Conservation (phyloP, 2,329 filamentous ascomycete genomes). For the Fusarium brachygibbosum region DNA sequence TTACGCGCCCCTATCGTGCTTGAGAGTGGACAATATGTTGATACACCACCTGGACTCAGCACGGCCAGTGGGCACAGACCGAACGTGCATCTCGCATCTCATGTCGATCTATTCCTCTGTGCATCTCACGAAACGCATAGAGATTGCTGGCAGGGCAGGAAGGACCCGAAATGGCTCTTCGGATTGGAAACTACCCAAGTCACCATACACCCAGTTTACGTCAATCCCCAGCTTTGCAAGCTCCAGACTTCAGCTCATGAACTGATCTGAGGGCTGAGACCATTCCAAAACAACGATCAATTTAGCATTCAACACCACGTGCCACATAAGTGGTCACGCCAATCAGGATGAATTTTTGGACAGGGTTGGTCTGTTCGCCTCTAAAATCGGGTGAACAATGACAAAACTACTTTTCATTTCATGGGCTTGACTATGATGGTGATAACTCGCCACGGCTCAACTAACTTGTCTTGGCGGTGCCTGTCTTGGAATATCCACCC, state of each 20-base stretch:
- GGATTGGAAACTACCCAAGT: slow-evolving; percentile 12
- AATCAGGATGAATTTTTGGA: slow-evolving; percentile 39
- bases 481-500: neutral
- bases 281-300: slow-evolving; percentile 44
- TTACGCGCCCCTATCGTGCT: neutral
- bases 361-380: slow-evolving; percentile 11
- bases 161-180: slow-evolving; percentile 15
- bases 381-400: neutral
- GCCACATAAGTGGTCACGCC: slow-evolving; percentile 36
- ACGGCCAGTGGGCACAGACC: slow-evolving; percentile 33
- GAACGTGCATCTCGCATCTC: slow-evolving; percentile 15
- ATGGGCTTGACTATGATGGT: neutral
- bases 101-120: slow-evolving; percentile 10
- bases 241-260: slow-evolving; percentile 22
- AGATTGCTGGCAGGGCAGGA: slow-evolving; percentile 12
- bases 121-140: slow-evolving; percentile 20
- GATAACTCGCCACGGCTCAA: slow-evolving; percentile 5
- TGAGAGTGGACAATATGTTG: slow-evolving; percentile 7
- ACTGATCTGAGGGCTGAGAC: slow-evolving; percentile 45
- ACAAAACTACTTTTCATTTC: neutral
- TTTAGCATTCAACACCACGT: slow-evolving; percentile 47
- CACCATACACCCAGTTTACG: slow-evolving; percentile 13
- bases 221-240: slow-evolving; percentile 26
- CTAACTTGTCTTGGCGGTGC: slow-evolving; percentile 3
- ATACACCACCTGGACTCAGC: slow-evolving; percentile 21